A percentile compares a stretch with the other conserved stretches of the same genome.
Evolutionary conservation across 2,329 filamentous ascomycete genomes (phyloP).

Genomic region (Beauveria pseudobassiana): DNA sequence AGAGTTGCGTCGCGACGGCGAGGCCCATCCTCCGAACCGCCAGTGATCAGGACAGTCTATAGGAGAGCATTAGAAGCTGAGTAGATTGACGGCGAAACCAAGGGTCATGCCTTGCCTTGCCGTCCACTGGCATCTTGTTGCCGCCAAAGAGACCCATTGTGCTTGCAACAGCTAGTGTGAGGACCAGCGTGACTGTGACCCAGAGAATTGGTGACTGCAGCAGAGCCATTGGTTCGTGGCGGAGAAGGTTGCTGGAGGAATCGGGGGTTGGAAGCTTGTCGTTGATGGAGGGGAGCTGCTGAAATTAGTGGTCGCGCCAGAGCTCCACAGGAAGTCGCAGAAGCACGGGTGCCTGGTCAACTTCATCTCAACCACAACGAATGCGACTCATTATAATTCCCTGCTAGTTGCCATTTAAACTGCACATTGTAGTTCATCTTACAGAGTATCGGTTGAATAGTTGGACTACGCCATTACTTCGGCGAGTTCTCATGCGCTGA

Average conservation of each 20-base stretch:
- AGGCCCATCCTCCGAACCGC: conserved; percentile 85
- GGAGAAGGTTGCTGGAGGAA: background rate
- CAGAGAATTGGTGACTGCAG: conserved; percentile 13
- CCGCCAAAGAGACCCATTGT: conserved; percentile 61
- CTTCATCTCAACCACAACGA: background rate
- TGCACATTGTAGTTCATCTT: too few relatives aligned
- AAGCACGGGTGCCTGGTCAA: background rate
- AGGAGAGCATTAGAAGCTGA: background rate
- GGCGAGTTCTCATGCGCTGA: background rate
- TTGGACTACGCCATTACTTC: too few relatives aligned
- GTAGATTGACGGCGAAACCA: background rate
- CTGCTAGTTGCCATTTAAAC: background rate
- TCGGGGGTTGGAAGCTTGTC: background rate
- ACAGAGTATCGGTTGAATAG: background rate
- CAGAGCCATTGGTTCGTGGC: background rate
- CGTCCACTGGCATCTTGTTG: conserved; percentile 76
- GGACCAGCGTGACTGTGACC: conserved; percentile 21
- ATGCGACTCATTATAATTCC: background rate
- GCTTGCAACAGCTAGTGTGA: conserved; percentile 28
- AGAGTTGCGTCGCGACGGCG: conserved; percentile 63
- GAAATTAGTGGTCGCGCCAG: background rate
- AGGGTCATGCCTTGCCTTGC: conserved; percentile 50
- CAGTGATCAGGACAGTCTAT: conserved; percentile 82
- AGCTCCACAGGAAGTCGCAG: background rate
- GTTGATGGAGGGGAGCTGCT: background rate